Base-by-base conservation (phyloP, 2,329 filamentous ascomycete genomes). In the Talaromyces atroroseus region DNA sequence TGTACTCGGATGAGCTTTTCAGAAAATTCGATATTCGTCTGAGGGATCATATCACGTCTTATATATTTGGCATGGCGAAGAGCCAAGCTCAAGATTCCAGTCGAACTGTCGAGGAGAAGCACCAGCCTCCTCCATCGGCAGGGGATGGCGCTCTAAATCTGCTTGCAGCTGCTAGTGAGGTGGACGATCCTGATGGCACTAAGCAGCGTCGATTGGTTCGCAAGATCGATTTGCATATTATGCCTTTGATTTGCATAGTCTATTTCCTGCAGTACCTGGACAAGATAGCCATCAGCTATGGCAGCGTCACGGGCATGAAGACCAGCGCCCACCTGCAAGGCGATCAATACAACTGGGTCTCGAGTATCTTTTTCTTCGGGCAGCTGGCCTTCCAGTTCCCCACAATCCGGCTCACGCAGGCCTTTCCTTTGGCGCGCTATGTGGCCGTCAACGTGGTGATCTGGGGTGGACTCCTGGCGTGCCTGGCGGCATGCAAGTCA, bases 301-400 rank as follows among this genome's bases (percentile, higher is more conserved):
- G 64, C 34, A 64, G 64, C 23, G 61, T 70, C 18, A 69, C 65
- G 2, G 67, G 66, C 1, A 46, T 71, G 20, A 61, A 62, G 4
- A 53, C 61, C 48, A 69, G 71, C 1, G 64, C 67, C 0, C 64
- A 73, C 3, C 67, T 78, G 0, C 63, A 66, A 4, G 76, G 71
- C 3, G 75, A 71, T 36, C 66, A 74, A 51, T 78, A 76, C 60
- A 76, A 73, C 45, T 78, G 76, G 71, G 68, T 75, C 1, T 71
- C 67, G 14, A 70, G 69, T 57, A 62, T 64, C 6, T 63, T 64
- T 52, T 63, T 59, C 50, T 63, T 64, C 48, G 60, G 60, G 1
- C 59, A 63, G 23, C 61, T 74, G 4, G 66, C 68, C 0, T 73
- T 74, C 26, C 68, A 74, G 38, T 75, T 72, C 10, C 74, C 74